Conservation (phyloP, 495 filamentous ascomycete species). For the Lophiostoma macrostomum region DNA sequence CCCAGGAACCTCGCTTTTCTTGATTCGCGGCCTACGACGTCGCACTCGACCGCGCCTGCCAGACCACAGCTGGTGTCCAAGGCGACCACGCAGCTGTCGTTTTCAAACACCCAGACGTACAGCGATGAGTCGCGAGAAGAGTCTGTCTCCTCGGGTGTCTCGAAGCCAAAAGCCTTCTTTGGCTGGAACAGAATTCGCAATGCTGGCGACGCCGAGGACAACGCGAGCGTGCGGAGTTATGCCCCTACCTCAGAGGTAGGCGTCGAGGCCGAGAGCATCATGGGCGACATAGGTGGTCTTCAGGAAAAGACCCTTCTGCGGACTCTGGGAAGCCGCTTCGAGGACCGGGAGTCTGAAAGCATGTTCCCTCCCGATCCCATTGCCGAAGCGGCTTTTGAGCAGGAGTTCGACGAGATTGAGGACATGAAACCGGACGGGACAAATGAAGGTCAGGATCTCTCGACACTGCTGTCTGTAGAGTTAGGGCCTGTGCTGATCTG, state of each 20-base stretch:
- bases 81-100: constrained; percentile 78
- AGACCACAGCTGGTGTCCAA: constrained; percentile 56
- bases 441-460: constrained; percentile 60
- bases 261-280: constrained; percentile 76
- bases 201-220: constrained; percentile 69
- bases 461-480: constrained; percentile 16
- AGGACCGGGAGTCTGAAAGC: constrained; percentile 56
- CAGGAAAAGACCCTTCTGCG: constrained; percentile 60
- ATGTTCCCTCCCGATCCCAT: constrained; percentile 50
- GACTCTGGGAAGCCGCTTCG: constrained; percentile 55
- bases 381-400: constrained; percentile 59
- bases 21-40: constrained; percentile 23
- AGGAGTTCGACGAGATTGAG: constrained; percentile 76
- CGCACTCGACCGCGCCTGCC: constrained; percentile 15
- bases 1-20: constrained; percentile 19
- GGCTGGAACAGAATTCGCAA: constrained; percentile 46
- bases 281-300: constrained; percentile 61
- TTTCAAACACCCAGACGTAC: constrained; percentile 70
- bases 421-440: constrained; percentile 57
- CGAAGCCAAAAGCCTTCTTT: constrained; percentile 35
- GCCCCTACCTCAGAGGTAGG: constrained; percentile 69
- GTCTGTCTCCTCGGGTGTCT: constrained; percentile 40
- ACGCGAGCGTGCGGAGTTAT: constrained; percentile 78
- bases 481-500: constrained; percentile 28
- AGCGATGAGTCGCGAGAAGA: constrained; percentile 48